A percentile compares a stretch with the other conserved stretches of the same genome.
Conservation (phyloP, 1,284 basidiomycete genomes). For the Pseudozyma sp. region DNA sequence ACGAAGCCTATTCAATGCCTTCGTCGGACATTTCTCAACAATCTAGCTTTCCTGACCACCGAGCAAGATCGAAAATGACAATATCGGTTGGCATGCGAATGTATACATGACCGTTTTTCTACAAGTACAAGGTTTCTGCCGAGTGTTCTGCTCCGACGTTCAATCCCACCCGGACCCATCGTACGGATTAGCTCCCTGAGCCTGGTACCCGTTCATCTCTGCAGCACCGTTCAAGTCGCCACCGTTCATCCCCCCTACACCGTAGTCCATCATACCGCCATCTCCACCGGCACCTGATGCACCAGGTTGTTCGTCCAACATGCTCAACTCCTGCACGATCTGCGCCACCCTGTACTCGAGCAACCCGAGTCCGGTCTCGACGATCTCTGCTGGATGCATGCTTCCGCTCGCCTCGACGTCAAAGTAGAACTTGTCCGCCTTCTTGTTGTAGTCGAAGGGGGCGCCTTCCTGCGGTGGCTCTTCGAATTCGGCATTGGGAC, state of each 20-base stretch:
- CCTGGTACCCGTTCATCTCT: slow-evolving; percentile 27
- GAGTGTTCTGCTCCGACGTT: not conserved
- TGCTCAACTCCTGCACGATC: slow-evolving; percentile 66
- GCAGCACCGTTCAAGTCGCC: slow-evolving; percentile 5
- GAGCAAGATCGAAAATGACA: too few species aligned
- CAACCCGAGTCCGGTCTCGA: slow-evolving; percentile 62
- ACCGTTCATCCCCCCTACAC: slow-evolving; percentile 11
- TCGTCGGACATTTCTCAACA: not conserved
- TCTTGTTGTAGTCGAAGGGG: slow-evolving; percentile 62
- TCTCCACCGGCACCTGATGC: slow-evolving; percentile 8
- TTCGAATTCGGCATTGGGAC: slow-evolving; percentile 63
- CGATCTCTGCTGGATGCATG: slow-evolving; percentile 65
- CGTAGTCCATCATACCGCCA: slow-evolving; percentile 38
- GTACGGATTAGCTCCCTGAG: slow-evolving; percentile 28
- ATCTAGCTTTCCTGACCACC: not conserved
- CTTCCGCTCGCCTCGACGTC: slow-evolving; percentile 65
- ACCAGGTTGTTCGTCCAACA: slow-evolving; percentile 54
- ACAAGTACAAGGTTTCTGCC: slow-evolving; percentile 3
- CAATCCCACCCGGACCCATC: slow-evolving; percentile 31
- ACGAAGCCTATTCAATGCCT: not conserved
- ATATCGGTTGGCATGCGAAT: too few species aligned
- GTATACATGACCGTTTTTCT: not conserved
- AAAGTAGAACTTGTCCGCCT: slow-evolving; percentile 65
- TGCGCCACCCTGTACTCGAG: slow-evolving; percentile 64
- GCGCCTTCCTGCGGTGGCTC: slow-evolving; percentile 62